Conservation (phyloP, 306 rosid genomes). For the Alnus glutinosa region DNA sequence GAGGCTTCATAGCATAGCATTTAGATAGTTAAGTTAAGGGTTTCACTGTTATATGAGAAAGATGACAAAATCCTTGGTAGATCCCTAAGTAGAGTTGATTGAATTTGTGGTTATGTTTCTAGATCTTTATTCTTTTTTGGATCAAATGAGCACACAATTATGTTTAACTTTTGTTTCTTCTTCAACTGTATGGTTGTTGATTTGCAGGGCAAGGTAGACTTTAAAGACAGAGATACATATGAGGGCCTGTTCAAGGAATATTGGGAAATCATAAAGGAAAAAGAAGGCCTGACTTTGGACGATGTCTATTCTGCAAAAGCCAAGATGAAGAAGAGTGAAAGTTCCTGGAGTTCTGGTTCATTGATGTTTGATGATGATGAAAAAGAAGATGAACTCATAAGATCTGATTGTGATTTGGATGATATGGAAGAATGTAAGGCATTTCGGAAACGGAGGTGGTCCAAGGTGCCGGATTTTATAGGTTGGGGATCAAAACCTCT, state of each 20-base stretch:
- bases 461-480: slow-evolving; percentile 22
- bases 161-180: slow-evolving; percentile 7
- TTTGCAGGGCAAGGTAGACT: slow-evolving; percentile 52
- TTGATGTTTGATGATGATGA: slow-evolving; percentile 9
- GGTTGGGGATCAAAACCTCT: slow-evolving; percentile 78
- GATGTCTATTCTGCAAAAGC: slow-evolving; percentile 29
- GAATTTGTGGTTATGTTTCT: background rate
- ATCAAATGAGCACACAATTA: background rate
- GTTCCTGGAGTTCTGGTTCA: background rate
- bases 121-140: slow-evolving; percentile 7
- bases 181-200: slow-evolving; percentile 11
- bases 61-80: background rate
- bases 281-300: slow-evolving; percentile 50
- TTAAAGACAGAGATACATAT: slow-evolving; percentile 53
- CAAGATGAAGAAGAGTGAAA: slow-evolving; percentile 23
- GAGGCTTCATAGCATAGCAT: no score
- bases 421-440: slow-evolving; percentile 8
- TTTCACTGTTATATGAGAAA: background rate
- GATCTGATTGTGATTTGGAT: slow-evolving; percentile 20
- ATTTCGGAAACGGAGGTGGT: slow-evolving; percentile 26
- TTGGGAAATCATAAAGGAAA: slow-evolving; percentile 61
- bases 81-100: slow-evolving; percentile 9
- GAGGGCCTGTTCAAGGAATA: slow-evolving; percentile 80
- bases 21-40: background rate
- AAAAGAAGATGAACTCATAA: slow-evolving; percentile 23